Evolutionary conservation across 306 rosid species (phyloP).

Genomic region (Bauhinia variegata): DNA sequence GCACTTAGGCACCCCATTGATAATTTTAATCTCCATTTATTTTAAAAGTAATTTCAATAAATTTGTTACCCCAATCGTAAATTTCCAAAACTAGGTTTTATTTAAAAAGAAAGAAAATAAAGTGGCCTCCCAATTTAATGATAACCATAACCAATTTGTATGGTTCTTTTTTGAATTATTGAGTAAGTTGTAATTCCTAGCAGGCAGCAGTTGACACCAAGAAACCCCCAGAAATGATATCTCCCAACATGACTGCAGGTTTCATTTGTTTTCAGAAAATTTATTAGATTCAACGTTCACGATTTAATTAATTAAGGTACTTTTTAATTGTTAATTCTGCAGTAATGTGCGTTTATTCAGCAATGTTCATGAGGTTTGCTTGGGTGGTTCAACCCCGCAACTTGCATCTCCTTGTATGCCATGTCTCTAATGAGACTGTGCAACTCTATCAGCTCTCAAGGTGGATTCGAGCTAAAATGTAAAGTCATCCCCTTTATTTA

Average conservation of each 20-base stretch:
- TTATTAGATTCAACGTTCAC: no score
- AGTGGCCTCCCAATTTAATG: no score
- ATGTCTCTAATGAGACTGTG: constrained; percentile 50
- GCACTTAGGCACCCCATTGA: no score
- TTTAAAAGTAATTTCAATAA: no score
- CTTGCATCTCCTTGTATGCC: constrained; percentile 46
- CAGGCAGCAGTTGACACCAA: constrained; percentile 61
- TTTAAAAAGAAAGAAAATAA: no score
- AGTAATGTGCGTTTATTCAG: constrained; percentile 58
- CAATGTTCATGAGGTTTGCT: constrained; percentile 49
- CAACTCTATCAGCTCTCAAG: constrained; percentile 55
- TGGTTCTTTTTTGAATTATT: no score
- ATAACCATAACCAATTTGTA: no score
- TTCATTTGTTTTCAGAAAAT: neutral
- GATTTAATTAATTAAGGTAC: no score
- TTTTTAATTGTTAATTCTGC: neutral
- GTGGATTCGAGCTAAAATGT: constrained; percentile 40
- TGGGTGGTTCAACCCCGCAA: constrained; percentile 56
- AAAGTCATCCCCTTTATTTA: neutral
- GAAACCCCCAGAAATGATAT: constrained; percentile 63
- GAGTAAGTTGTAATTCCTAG: neutral
- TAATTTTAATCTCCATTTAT: no score
- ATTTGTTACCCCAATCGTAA: no score
- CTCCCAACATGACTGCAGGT: constrained; percentile 65
- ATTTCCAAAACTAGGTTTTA: no score